Evolutionary conservation across 331 rosid genomes (phyloP).

Genomic region (Pyrus hybrid): DNA sequence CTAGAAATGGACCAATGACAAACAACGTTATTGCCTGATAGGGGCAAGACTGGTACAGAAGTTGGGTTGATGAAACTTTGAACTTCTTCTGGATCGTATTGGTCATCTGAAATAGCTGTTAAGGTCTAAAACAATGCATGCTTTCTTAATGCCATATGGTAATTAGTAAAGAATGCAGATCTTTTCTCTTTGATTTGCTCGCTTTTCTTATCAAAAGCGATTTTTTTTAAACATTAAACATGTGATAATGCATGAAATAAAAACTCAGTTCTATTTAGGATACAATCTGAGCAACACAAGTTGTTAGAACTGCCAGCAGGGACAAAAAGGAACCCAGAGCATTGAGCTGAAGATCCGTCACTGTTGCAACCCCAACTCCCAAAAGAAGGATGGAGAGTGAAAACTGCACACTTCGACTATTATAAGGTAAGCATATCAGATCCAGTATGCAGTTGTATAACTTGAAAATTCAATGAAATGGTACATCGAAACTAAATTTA

Average conservation of each 20-base stretch:
- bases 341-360: conserved; percentile 86
- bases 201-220: neutral
- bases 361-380: conserved; percentile 86
- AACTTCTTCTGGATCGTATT: conserved; percentile 92
- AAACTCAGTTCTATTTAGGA: conserved; percentile 34
- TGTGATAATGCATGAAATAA: neutral
- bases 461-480: neutral
- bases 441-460: neutral
- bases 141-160: neutral
- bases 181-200: neutral
- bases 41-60: conserved; percentile 88
- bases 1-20: conserved; percentile 76
- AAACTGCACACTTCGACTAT: conserved; percentile 67
- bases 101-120: conserved; percentile 69
- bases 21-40: conserved; percentile 76
- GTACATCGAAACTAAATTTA: neutral
- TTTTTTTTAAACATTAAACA: conserved; percentile 1
- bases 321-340: conserved; percentile 74
- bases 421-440: conserved; percentile 4
- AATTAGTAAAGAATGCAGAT: neutral
- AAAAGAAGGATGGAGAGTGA: conserved; percentile 58
- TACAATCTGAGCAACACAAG: conserved; percentile 90
- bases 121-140: conserved; percentile 25
- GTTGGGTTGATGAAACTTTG: conserved; percentile 93
- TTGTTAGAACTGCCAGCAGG: conserved; percentile 67